Percentiles rank a stretch among this genome's conserved stretches.
Conservation (phyloP, 2,329 filamentous ascomycete species). For the Neonectria hederae region DNA sequence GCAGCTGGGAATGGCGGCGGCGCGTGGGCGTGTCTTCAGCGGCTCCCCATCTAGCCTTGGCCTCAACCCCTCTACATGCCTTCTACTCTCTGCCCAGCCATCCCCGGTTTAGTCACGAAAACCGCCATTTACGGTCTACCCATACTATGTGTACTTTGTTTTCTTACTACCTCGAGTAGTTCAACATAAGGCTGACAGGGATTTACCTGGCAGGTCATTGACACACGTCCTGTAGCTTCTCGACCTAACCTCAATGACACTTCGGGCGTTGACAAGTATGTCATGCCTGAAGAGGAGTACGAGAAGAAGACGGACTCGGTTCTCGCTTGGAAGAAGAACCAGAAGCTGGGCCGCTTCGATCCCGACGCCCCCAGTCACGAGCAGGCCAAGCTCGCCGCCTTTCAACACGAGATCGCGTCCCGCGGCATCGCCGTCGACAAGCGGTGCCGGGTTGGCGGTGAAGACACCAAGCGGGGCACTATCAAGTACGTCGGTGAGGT, state of each 20-base stretch:
- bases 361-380: constrained; percentile 80
- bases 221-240: constrained; percentile 79
- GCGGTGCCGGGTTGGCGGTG: constrained; percentile 71
- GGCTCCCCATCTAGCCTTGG: constrained; percentile 6
- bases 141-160: constrained; percentile 23
- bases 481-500: constrained; percentile 79
- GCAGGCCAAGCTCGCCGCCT: constrained; percentile 74
- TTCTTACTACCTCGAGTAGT: constrained; percentile 26
- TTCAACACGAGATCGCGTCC: constrained; percentile 74
- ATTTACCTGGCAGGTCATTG: constrained; percentile 69
- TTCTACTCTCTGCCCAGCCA: constrained; percentile 13
- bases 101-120: constrained; percentile 19
- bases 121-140: constrained; percentile 11
- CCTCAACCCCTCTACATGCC: too few relatives aligned
- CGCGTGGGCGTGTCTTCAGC: constrained; percentile 15
- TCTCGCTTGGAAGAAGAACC: constrained; percentile 92
- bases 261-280: constrained; percentile 86
- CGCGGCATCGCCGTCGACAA: constrained; percentile 72
- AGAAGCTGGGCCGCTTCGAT: constrained; percentile 96
- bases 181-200: constrained; percentile 44
- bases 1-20: constrained; percentile 24
- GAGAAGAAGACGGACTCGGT: constrained; percentile 88
- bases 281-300: constrained; percentile 87
- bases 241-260: constrained; percentile 85
- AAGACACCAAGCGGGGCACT: constrained; percentile 75